A percentile compares a stretch with the other conserved stretches of the same genome.
These are phyloP conservation scores for Talaromyces islandicus DNA, from an alignment of 2,329 filamentous ascomycete species.

Conservation along the genomic window DNA sequence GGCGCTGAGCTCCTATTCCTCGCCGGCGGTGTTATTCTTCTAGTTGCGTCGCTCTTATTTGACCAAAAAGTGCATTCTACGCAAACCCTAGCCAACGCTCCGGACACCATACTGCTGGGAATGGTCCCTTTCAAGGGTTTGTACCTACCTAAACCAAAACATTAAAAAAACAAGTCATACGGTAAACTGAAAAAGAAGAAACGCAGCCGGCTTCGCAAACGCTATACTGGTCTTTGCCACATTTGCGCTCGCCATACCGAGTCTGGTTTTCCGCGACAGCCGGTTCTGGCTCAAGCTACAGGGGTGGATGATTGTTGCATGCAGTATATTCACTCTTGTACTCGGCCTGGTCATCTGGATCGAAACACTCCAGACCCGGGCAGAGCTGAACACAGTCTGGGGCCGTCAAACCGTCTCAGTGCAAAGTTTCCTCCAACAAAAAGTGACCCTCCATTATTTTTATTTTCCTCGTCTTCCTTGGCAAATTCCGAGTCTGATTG, in stretches of 20 bases:
- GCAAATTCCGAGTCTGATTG: not conserved
- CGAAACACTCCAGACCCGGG: conserved; percentile 62
- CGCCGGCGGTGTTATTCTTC: conserved; percentile 44
- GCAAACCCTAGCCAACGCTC: conserved; percentile 45
- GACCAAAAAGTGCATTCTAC: conserved; percentile 35
- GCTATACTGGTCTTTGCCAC: conserved; percentile 65
- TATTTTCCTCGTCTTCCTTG: not conserved
- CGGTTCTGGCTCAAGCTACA: conserved; percentile 66
- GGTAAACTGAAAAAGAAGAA: not conserved
- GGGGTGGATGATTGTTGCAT: conserved; percentile 58
- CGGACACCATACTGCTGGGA: conserved; percentile 46
- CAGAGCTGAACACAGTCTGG: conserved; percentile 59
- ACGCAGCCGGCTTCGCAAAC: conserved; percentile 63
- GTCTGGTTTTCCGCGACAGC: conserved; percentile 60
- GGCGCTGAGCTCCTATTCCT: conserved; percentile 49
- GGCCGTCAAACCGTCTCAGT: conserved; percentile 48
- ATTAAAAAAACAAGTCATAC: not conserved
- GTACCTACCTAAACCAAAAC: not conserved
- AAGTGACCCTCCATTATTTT: conserved; percentile 42
- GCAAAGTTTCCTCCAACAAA: conserved; percentile 65
- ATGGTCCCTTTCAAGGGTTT: conserved; percentile 49
- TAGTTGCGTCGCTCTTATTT: conserved; percentile 49
- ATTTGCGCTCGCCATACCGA: conserved; percentile 64
- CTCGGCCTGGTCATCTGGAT: conserved; percentile 67
- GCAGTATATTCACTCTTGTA: conserved; percentile 58